Base-by-base conservation (phyloP, 768 basidiomycete species). In the Xanthoconium stramineum region DNA sequence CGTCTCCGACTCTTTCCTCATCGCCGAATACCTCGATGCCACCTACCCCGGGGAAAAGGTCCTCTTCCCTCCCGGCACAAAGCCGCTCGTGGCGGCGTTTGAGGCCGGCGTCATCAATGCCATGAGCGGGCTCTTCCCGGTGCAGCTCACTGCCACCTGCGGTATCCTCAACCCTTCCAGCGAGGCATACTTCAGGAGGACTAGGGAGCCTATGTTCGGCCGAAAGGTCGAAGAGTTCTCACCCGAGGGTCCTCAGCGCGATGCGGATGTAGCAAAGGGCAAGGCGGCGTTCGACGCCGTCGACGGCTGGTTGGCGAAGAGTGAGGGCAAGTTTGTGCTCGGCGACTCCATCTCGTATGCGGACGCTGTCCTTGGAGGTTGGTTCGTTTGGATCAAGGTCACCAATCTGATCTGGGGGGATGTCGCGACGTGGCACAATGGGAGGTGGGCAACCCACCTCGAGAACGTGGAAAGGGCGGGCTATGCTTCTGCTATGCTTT, bases 21-120 rank as follows among this genome's bases (percentile, higher is more conserved):
- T 81, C 48, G 78, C 78, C 0, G 67, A 70, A 54, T 81, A 81
- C 54, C 77, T 80, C 37, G 80, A 82, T 33, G 67, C 60, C 15
- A 65, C 66, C 0, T 81, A 78, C 58, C 77, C 79, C 6, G 29
- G 37, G 11, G 71, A 72, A 2, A 72, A 71, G 8, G 56, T 53
- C 12, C 64, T 83, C 44, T 73, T 84, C 63, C 80, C 80, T 0
- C 20, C 50, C 5, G 76, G 75, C 17, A 73, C 71, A 0, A 63
- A 66, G 29, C 75, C 74, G 1, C 64, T 83, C 11, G 71, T 80
- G 47, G 66, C 66, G 1, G 76, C 76, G 1, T 79, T 79, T 60
- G 70, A 72, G 52, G 24, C 36, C 6, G 55, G 56, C 15, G 2
- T 72, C 35, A 6, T 55, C 3, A 33, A 29, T 9, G 64, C 55